Evolutionary conservation across 1,284 basidiomycete genomes (phyloP), one percentile per base, ranked within the genome.

Genomic region (Leucoagaricus sp.): DNA sequence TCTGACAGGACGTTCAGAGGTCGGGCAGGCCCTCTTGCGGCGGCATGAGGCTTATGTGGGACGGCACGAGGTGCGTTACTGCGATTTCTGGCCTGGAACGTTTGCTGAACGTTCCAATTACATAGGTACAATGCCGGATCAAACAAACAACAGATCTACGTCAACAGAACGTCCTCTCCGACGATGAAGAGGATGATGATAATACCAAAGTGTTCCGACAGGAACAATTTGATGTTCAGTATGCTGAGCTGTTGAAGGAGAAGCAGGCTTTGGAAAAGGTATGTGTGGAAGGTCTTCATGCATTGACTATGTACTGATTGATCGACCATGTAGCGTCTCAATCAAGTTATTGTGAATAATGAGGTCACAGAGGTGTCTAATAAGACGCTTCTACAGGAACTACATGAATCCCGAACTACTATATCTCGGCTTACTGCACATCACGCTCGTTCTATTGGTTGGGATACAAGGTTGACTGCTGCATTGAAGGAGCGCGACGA

Each of bases 11-110:
- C 15, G 51, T 51, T 23, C 63, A 94, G 94, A 97, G 76, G 89
- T 98, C 47, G 96, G 96, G 1, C 92, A 94, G 71, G 94, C 94
- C 1, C 74, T 98, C 45, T 72, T 98, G 48, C 86, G 91, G 66
- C 80, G 89, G 60, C 93, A 95, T 69, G 94, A 96, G 72, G 90
- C 89, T 3, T 91, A 91, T 69, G 82, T 94, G 49, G 85, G 89
- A 55, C 79, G 82, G 63, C 85, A 87, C 64, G 83, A 89, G 77
- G 85, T 84, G 57, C 57, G 75, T 67, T n/a, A 25, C 42, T 44
- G 26, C 40, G 47, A 49, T 17, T 48, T 40, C 26, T 36, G 10
- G 44, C 23, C 13, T 23, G 31, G 10, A 47, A 34, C 19, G 17
- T 29, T 41, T 38, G 12, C 25, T 48, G 4, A 49, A 55, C 28